A percentile compares a stretch with the other conserved stretches of the same genome.
Conservation (phyloP, 345 rosid species). For the Erysimum cheiranthoides region DNA sequence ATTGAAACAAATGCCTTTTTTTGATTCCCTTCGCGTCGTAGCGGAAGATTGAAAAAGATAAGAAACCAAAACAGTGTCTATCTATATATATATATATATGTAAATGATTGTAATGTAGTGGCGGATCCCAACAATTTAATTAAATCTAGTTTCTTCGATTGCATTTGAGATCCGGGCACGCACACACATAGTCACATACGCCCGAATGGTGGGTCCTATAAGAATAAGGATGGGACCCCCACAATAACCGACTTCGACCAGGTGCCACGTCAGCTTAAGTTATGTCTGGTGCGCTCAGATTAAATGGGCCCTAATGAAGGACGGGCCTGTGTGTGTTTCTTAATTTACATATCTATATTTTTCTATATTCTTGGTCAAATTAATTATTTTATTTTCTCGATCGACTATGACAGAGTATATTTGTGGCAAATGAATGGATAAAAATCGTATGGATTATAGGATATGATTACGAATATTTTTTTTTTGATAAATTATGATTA, state of each 20-base stretch:
- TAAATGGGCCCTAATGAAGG: slow-evolving; percentile 21
- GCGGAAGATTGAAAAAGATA: slow-evolving; percentile 26
- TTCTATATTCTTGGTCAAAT: neutral
- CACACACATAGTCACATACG: slow-evolving; percentile 11
- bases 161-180: slow-evolving; percentile 42
- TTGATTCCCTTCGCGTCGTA: slow-evolving; percentile 16
- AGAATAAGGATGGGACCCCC: slow-evolving; percentile 2
- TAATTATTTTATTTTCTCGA: neutral
- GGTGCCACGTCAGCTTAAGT: slow-evolving; percentile 39
- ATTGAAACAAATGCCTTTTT: slow-evolving; percentile 27
- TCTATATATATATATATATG: neutral
- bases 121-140: slow-evolving; percentile 33
- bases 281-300: too few relatives aligned
- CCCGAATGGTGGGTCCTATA: slow-evolving; percentile 25
- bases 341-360: neutral
- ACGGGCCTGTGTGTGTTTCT: neutral
- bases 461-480: slow-evolving; percentile 11
- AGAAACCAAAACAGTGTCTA: neutral
- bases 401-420: neutral
- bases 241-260: slow-evolving; percentile 24
- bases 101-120: neutral
- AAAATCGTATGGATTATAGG: slow-evolving; percentile 19
- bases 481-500: neutral
- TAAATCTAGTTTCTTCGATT: slow-evolving; percentile 8
- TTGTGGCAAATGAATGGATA: slow-evolving; percentile 24